phyloP scores from a whole-genome alignment of 495 filamentous ascomycete genomes.

The Neurospora sp. region DNA sequence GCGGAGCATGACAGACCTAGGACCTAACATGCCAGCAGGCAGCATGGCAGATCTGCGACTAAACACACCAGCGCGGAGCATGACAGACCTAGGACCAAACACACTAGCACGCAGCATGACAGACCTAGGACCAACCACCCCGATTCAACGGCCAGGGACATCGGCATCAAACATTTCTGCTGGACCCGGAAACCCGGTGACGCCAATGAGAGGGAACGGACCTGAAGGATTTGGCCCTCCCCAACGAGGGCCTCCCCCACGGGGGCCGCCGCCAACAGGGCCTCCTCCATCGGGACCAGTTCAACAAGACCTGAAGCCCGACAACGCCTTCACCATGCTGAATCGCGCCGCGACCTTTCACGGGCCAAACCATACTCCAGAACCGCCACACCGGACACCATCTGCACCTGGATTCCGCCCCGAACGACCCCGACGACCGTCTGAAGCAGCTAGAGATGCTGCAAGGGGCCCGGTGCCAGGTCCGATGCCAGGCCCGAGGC shows the following conservation, averaged over 20 bases:
- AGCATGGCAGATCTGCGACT: too few relatives aligned
- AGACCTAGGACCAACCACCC: constrained; percentile 10
- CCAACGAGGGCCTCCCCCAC: constrained; percentile 4
- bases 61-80: not conserved
- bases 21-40: not conserved
- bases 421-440: constrained; percentile 26
- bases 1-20: not conserved
- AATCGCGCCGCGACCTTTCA: constrained; percentile 50
- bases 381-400: constrained; percentile 32
- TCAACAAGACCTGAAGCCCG: constrained; percentile 23
- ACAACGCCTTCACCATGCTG: constrained; percentile 24
- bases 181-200: constrained; percentile 22
- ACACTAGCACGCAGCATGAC: not conserved
- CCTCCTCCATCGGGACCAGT: not conserved
- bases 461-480: constrained; percentile 9
- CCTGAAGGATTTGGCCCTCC: constrained; percentile 41
- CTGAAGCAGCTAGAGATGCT: constrained; percentile 11
- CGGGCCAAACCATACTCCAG: constrained; percentile 23
- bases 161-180: constrained; percentile 32
- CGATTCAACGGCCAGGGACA: constrained; percentile 26
- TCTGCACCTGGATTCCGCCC: constrained; percentile 31
- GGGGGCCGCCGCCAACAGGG: not conserved
- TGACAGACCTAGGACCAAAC: not conserved
- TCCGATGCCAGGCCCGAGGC: not conserved
- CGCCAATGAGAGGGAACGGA: constrained; percentile 37